Percentiles rank a stretch among this genome's conserved stretches.
Evolutionary conservation across 2,329 filamentous ascomycete genomes (phyloP).

Genomic region (Phyllosticta paracitricarpa): DNA sequence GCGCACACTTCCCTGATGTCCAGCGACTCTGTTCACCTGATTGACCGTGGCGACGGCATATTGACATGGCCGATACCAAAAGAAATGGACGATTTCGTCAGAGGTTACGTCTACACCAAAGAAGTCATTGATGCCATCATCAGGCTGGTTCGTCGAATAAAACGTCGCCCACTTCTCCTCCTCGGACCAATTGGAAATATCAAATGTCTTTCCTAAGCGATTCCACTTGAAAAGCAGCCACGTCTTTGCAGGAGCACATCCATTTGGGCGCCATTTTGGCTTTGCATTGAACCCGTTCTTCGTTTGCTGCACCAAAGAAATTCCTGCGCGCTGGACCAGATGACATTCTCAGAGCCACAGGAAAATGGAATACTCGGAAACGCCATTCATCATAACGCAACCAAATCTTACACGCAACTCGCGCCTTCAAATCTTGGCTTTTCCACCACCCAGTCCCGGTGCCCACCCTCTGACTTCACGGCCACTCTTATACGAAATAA

Average conservation of each 20-base stretch:
- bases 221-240: no score
- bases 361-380: no score
- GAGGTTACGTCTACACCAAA: not conserved
- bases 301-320: no score
- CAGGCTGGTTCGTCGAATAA: not conserved
- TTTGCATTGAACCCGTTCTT: no score
- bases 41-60: not conserved
- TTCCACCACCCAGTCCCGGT: conserved; percentile 18
- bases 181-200: not conserved
- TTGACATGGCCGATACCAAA: not conserved
- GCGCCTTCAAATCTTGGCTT: conserved; percentile 36
- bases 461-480: conserved; percentile 29
- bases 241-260: no score
- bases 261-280: no score
- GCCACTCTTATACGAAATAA: conserved; percentile 46
- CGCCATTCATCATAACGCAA: no score
- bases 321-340: no score
- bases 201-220: not conserved
- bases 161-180: not conserved
- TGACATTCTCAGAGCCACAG: no score
- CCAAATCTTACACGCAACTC: no score
- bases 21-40: not conserved
- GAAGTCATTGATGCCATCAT: not conserved
- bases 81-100: not conserved
- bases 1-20: not conserved